These are phyloP conservation scores for Detonula confervacea DNA, from an alignment of 352 stramenopile genomes.

Conservation along the genomic window DNA sequence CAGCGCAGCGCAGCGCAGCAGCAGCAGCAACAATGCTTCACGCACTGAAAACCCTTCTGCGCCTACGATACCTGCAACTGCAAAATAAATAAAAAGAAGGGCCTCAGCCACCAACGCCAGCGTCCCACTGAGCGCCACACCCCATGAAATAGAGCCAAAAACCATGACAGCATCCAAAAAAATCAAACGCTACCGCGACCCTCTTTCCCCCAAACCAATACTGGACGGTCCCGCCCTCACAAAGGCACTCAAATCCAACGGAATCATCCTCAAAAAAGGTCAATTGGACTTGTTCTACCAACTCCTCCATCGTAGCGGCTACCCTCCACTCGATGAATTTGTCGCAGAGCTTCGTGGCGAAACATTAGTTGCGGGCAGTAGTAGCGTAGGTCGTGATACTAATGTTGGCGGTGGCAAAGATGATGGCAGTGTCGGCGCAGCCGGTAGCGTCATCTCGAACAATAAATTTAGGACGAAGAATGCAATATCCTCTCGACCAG, in stretches of 20 bases:
- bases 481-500: conserved; percentile 32
- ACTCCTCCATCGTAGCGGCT: conserved; percentile 71
- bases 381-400: too few relatives aligned
- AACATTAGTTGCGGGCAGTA: conserved; percentile 2
- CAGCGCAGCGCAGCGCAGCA: too few relatives aligned
- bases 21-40: too few relatives aligned
- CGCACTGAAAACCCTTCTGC: too few relatives aligned
- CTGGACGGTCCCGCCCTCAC: conserved; percentile 64
- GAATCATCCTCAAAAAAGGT: conserved; percentile 56
- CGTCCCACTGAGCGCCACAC: too few relatives aligned
- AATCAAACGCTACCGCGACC: conserved; percentile 56
- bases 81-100: too few relatives aligned
- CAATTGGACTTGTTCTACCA: conserved; percentile 80
- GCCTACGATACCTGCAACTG: too few relatives aligned
- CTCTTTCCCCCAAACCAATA: conserved; percentile 69
- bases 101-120: too few relatives aligned
- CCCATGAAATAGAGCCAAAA: background rate
- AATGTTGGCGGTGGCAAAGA: too few relatives aligned
- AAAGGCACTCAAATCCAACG: conserved; percentile 58
- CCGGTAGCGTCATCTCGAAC: too few relatives aligned
- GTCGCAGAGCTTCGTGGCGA: conserved; percentile 45
- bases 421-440: too few relatives aligned
- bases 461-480: conserved; percentile 44
- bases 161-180: conserved; percentile 29
- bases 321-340: conserved; percentile 69